phyloP scores from a whole-genome alignment of 2,329 filamentous ascomycete species.

The Cadophora luteo-olivacea region DNA sequence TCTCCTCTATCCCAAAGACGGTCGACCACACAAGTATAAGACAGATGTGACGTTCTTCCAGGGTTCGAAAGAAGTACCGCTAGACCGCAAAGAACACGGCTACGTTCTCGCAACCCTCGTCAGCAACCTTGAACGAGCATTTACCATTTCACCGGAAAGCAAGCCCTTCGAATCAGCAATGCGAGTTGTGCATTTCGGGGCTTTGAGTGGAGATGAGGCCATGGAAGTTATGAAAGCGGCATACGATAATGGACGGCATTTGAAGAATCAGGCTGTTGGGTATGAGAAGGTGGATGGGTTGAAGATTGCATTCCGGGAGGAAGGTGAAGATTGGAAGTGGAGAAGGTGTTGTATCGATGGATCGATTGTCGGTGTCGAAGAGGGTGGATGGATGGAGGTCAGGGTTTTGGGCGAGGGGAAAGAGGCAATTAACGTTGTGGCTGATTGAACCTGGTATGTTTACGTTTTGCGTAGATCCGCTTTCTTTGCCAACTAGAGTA shows the following conservation, averaged over 20 bases:
- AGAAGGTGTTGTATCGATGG: conserved; percentile 91
- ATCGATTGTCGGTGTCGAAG: conserved; percentile 77
- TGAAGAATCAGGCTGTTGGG: conserved; percentile 63
- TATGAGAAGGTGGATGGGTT: conserved; percentile 77
- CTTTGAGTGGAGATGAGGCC: conserved; percentile 66
- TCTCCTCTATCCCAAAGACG: conserved; percentile 64
- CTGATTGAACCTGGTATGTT: conserved; percentile 25
- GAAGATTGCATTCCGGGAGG: conserved; percentile 71
- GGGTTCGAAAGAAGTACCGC: conserved; percentile 39
- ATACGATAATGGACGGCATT: conserved; percentile 63
- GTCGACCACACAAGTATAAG: conserved; percentile 60
- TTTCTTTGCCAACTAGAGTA: not conserved
- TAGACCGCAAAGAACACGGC: conserved; percentile 61
- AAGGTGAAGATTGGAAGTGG: conserved; percentile 72
- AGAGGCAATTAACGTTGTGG: conserved; percentile 39
- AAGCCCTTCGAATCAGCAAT: conserved; percentile 74
- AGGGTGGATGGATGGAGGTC: conserved; percentile 75
- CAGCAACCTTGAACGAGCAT: conserved; percentile 80
- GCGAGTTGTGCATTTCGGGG: conserved; percentile 77
- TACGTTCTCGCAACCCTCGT: conserved; percentile 82
- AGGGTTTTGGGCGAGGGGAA: conserved; percentile 50
- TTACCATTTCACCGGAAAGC: conserved; percentile 79
- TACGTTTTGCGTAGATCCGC: not conserved
- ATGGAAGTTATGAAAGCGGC: conserved; percentile 79
- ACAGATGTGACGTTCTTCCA: conserved; percentile 54